phyloP scores from a whole-genome alignment of 73 alveolate species.

The Paramecium octaurelia region DNA sequence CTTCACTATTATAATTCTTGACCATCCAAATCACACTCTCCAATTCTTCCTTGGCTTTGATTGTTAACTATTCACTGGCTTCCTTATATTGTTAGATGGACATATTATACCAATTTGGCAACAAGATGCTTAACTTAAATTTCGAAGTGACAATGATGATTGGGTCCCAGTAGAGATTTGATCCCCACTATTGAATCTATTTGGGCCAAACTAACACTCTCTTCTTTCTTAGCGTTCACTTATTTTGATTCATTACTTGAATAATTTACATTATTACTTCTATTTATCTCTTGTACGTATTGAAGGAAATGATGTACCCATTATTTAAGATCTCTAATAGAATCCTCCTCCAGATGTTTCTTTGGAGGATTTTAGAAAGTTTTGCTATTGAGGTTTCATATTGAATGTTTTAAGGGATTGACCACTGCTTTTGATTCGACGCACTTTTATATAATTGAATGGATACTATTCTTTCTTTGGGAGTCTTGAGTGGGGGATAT shows the following conservation, averaged over 20 bases:
- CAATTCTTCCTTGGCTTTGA: background rate
- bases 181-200: background rate
- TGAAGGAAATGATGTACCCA: slow-evolving; percentile 30
- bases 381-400: background rate
- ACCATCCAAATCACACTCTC: slow-evolving; percentile 14
- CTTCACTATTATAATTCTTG: slow-evolving; percentile 7
- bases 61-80: background rate
- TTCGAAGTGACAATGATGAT: slow-evolving; percentile 25
- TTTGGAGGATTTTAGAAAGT: background rate
- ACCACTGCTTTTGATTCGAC: background rate
- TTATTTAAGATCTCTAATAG: slow-evolving; percentile 35
- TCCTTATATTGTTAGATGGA: background rate
- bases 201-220: background rate
- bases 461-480: background rate
- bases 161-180: background rate
- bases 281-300: background rate
- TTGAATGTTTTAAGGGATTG: background rate
- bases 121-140: background rate
- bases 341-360: slow-evolving; percentile 36
- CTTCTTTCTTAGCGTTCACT: background rate
- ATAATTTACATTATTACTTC: background rate
- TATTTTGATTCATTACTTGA: background rate
- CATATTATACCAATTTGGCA: background rate
- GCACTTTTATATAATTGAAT: background rate
- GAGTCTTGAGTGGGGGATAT: background rate